Evolutionary conservation across 345 rosid genomes (phyloP).

Genomic region (Populus euphratica): DNA sequence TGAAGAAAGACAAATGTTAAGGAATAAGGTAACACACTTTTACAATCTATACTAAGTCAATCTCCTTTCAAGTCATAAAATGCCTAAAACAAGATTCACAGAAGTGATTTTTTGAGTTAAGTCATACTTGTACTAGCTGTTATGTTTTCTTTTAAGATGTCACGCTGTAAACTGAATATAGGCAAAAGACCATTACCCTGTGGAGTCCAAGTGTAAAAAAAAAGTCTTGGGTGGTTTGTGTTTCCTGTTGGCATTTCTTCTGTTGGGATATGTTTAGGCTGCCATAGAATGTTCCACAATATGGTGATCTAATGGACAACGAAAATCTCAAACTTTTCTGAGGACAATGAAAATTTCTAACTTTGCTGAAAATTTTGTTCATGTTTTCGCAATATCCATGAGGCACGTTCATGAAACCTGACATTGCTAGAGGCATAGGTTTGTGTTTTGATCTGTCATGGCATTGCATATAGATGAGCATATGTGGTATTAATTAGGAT

Average conservation of each 20-base stretch:
- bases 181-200: not conserved
- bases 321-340: not conserved
- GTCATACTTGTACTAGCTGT: not conserved
- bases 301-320: not conserved
- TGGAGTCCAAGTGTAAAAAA: not conserved
- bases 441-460: not conserved
- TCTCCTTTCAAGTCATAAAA: not conserved
- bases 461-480: too few species aligned
- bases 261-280: not conserved
- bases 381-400: not conserved
- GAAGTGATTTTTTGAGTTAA: not conserved
- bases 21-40: conserved; percentile 57
- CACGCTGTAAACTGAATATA: not conserved
- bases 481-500: not conserved
- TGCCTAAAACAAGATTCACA: not conserved
- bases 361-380: not conserved
- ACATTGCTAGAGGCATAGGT: not conserved
- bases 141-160: not conserved
- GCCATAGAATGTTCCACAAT: not conserved
- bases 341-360: not conserved
- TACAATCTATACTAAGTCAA: not conserved
- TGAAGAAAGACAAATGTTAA: conserved; percentile 85
- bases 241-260: not conserved
- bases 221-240: not conserved
- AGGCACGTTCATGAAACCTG: conserved; percentile 1